Evolutionary conservation across 805 yeast species (phyloP), one percentile per base, ranked within the genome.

Genomic region (Candida bentonensis): DNA sequence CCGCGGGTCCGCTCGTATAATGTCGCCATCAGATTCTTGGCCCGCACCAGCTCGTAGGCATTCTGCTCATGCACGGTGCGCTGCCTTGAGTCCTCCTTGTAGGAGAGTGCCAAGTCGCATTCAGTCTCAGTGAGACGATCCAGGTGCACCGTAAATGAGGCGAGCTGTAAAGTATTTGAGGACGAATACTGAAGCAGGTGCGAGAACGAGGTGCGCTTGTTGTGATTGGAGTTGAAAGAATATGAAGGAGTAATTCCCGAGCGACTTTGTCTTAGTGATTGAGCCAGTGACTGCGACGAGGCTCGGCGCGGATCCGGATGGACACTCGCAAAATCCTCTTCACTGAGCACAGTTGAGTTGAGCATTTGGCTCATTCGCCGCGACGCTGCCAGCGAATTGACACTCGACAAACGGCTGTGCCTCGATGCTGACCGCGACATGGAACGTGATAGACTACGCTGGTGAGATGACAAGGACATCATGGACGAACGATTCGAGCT

Each of bases 141-240:
- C 17, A 59, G 42, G 42, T 59, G 60, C 17, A 54, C 56, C 3
- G 53, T 49, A 40, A 56, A 55, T 15, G 60, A 50, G 4, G 62
- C 62, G 44, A 59, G 49, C 49, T 59, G 62, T 39, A 59, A 49
- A 2, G 61, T 52, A 28, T 50, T 54, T 39, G 52, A 39, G 22
- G 58, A 53, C 34, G 61, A 53, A 42, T 53, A 47, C 54, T 47
- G 49, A 25, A 53, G 51, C 50, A 53, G 48, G 3, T 48, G 44
- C 2, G 50, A 42, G 44, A 53, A 52, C 15, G 53, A 48, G 1
- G 41, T 33, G 27, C 22, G 39, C 33, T 27, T 21, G 11, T 17
- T 21, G 27, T 27, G 26, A 23, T 42, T 21, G 4, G 22, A 34
- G 21, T 30, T 15, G 9, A 41, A 43, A 3, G 53, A 46, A 17